Evolutionary conservation across 257 asterid genomes (phyloP), one percentile per base, ranked within the genome.

Genomic region (Lantana camara): DNA sequence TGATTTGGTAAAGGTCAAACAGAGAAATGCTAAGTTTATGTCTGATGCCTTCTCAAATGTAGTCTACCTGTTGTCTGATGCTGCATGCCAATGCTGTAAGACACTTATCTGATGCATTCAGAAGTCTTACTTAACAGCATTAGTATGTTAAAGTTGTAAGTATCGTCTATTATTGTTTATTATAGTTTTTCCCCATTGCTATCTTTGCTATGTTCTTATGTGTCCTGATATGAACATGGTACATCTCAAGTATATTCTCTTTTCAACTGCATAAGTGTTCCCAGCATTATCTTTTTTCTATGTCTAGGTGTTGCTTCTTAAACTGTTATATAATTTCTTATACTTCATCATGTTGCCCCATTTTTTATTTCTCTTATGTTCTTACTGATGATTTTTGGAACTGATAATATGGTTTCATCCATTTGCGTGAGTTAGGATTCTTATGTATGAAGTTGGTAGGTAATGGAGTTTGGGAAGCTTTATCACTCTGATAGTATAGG

Each of bases 1-100:
- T 55, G 64, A 34, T 50, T 54, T 70, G 20, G 70, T 48, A 24
- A 42, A 13, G n/a, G 21, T 45, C 15, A 11, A 34, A 19, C 51
- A 44, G 55, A 53, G 56, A n/a, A 21, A 20, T 13, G 55, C 57
- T 5, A 19, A 57, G 30, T 60, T 57, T 21, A 15, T 44, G 27
- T 30, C 14, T 15, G 37, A 5, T 34, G 53, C 34, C 59, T 73
- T 47, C 66, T 54, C 40, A 41, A 41, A 22, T 60, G 24, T 42
- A 42, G 32, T 40, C 20, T 16, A 56, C 30, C 14, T 35, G 46
- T 56, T 48, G 56, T 45, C 37, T 52, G 59, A 15, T 30, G 27
- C 65, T 15, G 34, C 51, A 45, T 16, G n/a, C 21, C 9, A 16
- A 56, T 37, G 24, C 45, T 37, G 20, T 41, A 29, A 53, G 13